Conservation (phyloP, 2,329 filamentous ascomycete genomes). For the Akanthomyces lecanii region DNA sequence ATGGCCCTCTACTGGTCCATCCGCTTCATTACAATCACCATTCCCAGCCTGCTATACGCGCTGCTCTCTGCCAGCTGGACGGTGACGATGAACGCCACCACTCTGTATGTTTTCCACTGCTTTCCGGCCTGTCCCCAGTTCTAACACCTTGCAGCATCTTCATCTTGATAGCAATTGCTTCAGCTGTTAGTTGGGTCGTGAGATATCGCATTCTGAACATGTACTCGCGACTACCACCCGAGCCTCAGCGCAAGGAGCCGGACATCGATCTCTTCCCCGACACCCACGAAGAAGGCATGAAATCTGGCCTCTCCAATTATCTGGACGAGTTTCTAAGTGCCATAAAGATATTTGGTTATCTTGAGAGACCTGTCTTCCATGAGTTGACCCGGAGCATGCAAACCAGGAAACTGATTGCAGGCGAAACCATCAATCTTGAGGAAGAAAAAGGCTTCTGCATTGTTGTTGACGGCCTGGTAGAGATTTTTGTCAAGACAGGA, state of each 20-base stretch:
- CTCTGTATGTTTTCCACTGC: conserved; percentile 57
- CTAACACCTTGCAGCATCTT: conserved; percentile 54
- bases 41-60: conserved; percentile 85
- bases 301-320: conserved; percentile 91
- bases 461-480: conserved; percentile 91
- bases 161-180: conserved; percentile 70
- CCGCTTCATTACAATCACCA: conserved; percentile 79
- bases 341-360: conserved; percentile 97
- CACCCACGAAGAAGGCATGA: conserved; percentile 81
- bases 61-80: conserved; percentile 90
- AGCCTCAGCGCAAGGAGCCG: conserved; percentile 93
- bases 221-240: conserved; percentile 88
- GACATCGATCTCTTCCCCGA: conserved; percentile 95
- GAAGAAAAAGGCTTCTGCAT: conserved; percentile 98
- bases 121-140: background rate
- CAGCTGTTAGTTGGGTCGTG: conserved; percentile 88
- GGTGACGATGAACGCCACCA: conserved; percentile 98
- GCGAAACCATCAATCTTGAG: conserved; percentile 90
- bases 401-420: conserved; percentile 90
- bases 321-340: conserved; percentile 96
- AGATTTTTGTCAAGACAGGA: conserved; percentile 96
- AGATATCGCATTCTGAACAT: conserved; percentile 95
- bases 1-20: conserved; percentile 71
- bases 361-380: conserved; percentile 95
- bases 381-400: conserved; percentile 98